phyloP scores from a whole-genome alignment of 108 stramenopile species.

The Thalassiosira profunda region DNA sequence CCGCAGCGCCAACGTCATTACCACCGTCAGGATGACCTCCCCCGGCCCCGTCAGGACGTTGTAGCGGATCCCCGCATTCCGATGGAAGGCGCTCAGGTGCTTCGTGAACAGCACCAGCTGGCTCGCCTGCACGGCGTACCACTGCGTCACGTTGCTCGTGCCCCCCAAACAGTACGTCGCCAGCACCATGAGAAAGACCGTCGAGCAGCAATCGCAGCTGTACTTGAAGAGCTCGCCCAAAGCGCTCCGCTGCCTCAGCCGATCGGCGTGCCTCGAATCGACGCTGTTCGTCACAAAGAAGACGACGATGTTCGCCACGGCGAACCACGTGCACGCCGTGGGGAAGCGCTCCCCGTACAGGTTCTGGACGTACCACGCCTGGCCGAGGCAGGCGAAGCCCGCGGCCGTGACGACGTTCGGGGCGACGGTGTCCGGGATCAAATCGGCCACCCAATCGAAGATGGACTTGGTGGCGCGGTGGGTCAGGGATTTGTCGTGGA shows the following conservation, averaged over 20 bases:
- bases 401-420: conserved; percentile 85
- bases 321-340: conserved; percentile 78
- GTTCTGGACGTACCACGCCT: conserved; percentile 89
- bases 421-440: conserved; percentile 80
- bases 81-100: conserved; percentile 86
- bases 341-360: conserved; percentile 73
- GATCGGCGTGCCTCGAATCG: conserved; percentile 76
- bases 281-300: conserved; percentile 79
- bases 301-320: conserved; percentile 71
- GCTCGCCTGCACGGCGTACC: conserved; percentile 89
- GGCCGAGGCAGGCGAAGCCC: conserved; percentile 70
- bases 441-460: conserved; percentile 62
- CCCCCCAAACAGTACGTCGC: conserved; percentile 84
- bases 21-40: conserved; percentile 73
- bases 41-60: conserved; percentile 89
- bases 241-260: conserved; percentile 84
- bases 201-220: conserved; percentile 78
- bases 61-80: conserved; percentile 87
- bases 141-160: conserved; percentile 67
- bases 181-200: conserved; percentile 83
- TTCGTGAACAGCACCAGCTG: conserved; percentile 88
- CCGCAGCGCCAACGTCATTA: conserved; percentile 64
- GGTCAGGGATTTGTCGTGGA: conserved; percentile 78
- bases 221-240: conserved; percentile 92
- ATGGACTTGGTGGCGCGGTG: conserved; percentile 56